phyloP scores from a whole-genome alignment of 192 early-diverging fungal species.

The Coemansia sp. region DNA sequence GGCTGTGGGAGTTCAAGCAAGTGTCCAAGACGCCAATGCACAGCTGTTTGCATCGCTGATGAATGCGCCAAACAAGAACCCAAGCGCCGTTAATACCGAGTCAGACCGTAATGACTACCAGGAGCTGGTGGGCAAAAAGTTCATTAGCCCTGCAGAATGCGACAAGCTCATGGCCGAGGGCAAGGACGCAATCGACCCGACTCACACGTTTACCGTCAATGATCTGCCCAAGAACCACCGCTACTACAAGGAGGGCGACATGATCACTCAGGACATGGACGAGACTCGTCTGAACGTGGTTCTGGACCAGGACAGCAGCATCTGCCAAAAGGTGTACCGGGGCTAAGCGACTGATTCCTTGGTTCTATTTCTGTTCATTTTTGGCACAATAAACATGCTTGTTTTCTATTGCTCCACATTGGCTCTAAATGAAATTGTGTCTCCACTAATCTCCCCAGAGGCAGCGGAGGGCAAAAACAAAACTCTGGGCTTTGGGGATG shows the following conservation, averaged over 20 bases:
- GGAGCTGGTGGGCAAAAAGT: conserved; percentile 16
- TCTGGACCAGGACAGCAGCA: neutral
- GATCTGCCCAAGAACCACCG: conserved; percentile 17
- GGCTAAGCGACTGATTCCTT: neutral
- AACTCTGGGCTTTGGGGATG: too few relatives aligned
- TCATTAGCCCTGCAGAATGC: neutral
- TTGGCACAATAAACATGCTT: too few relatives aligned
- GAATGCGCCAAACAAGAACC: conserved; percentile 2
- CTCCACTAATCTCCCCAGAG: too few relatives aligned
- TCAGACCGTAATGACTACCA: neutral
- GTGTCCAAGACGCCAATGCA: neutral
- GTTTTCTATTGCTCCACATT: too few relatives aligned
- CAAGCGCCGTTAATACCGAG: neutral
- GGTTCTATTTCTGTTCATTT: too few relatives aligned
- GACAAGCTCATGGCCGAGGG: neutral
- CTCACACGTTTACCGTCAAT: conserved; percentile 5
- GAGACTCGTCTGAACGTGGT: neutral
- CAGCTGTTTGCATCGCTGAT: conserved; percentile 13
- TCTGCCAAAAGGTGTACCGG: neutral
- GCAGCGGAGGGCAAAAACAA: too few relatives aligned
- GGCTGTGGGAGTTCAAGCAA: neutral
- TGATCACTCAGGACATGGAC: neutral
- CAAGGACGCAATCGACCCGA: neutral
- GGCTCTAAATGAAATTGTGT: too few relatives aligned
- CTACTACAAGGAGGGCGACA: conserved; percentile 15